Evolutionary conservation across 257 asterid genomes (phyloP).

Genomic region (Jacaranda mimosifolia): DNA sequence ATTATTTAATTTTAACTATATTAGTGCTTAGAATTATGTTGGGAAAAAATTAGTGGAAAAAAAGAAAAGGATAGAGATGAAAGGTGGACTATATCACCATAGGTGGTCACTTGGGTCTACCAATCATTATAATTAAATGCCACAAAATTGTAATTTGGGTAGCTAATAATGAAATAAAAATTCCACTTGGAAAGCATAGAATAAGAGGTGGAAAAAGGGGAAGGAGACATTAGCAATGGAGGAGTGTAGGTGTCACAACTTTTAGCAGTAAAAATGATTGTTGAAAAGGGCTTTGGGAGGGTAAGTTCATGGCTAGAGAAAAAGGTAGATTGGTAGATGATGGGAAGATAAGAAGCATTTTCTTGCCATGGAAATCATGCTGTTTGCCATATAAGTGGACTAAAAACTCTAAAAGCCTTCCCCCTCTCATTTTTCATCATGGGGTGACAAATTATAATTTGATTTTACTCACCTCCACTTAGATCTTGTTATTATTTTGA

Average conservation of each 20-base stretch:
- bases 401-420: conserved; percentile 39
- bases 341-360: conserved; percentile 81
- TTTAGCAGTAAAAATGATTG: conserved; percentile 84
- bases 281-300: conserved; percentile 46
- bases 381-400: conserved; percentile 86
- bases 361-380: conserved; percentile 59
- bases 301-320: conserved; percentile 42
- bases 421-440: conserved; percentile 19
- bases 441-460: conserved; percentile 22
- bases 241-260: conserved; percentile 62
- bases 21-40: too few relatives aligned
- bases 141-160: conserved; percentile 39
- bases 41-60: neutral
- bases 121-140: conserved; percentile 37
- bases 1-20: too few relatives aligned
- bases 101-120: conserved; percentile 28
- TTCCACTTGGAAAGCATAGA: conserved; percentile 42
- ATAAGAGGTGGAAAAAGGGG: conserved; percentile 24
- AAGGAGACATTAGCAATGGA: conserved; percentile 38
- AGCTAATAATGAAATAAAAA: conserved; percentile 33
- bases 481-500: neutral
- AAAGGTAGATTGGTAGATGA: conserved; percentile 56
- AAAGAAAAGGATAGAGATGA: conserved; percentile 8
- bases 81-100: conserved; percentile 24
- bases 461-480: conserved; percentile 35